Conservation (phyloP, 1,284 basidiomycete genomes). For the Tausonia pullulans region DNA sequence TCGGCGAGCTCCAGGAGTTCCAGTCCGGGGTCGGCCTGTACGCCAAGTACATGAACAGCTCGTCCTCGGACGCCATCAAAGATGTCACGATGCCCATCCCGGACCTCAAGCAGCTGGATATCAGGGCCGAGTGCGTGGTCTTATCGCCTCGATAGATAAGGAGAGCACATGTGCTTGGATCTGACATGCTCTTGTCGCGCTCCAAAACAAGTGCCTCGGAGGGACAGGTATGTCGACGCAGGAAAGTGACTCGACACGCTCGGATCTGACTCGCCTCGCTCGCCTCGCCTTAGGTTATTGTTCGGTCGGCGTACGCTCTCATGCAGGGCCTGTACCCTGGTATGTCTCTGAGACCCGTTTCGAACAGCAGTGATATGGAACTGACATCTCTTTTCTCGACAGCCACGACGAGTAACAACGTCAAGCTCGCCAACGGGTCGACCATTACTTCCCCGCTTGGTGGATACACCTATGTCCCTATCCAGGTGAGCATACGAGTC, state of each 20-base stretch:
- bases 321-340: constrained; percentile 40
- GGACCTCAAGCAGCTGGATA: constrained; percentile 56
- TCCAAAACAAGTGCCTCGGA: not conserved
- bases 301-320: constrained; percentile 49
- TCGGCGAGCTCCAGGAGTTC: constrained; percentile 64
- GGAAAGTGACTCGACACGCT: not conserved
- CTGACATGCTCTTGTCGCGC: not conserved
- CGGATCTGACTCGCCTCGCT: not conserved
- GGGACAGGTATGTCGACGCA: not conserved
- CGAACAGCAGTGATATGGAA: constrained; percentile 31
- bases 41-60: constrained; percentile 52
- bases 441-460: constrained; percentile 60
- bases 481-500: constrained; percentile 14
- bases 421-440: constrained; percentile 62
- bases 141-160: not conserved
- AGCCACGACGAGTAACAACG: constrained; percentile 54
- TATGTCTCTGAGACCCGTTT: not conserved
- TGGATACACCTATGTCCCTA: constrained; percentile 73
- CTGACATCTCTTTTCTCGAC: constrained; percentile 46
- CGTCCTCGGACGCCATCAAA: constrained; percentile 53
- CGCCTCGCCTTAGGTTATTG: constrained; percentile 48
- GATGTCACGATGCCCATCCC: constrained; percentile 55
- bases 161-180: not conserved
- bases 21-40: constrained; percentile 58
- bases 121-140: constrained; percentile 48